A percentile compares a stretch with the other conserved stretches of the same genome.
Conservation (phyloP, 805 yeast genomes). For the Saturnispora gosingensis region DNA sequence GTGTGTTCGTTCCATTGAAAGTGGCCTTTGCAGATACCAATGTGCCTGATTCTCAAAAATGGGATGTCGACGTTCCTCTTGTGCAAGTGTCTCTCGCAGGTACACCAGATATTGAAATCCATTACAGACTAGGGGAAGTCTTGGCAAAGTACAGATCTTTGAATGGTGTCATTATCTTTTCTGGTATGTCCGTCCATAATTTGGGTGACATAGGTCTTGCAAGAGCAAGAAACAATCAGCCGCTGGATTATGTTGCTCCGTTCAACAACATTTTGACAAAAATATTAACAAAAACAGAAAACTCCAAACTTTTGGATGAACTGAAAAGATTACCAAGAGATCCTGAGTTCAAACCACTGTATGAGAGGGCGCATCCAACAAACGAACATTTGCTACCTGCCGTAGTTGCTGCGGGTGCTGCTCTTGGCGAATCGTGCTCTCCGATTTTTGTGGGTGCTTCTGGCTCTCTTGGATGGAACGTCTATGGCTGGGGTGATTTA, state of each 20-base stretch:
- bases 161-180: constrained; percentile 47
- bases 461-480: constrained; percentile 60
- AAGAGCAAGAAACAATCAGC: constrained; percentile 4
- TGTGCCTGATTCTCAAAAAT: constrained; percentile 27
- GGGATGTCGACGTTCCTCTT: constrained; percentile 39
- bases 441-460: constrained; percentile 38
- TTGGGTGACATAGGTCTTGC: constrained; percentile 42
- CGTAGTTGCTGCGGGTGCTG: constrained; percentile 51
- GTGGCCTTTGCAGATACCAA: constrained; percentile 48
- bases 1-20: constrained; percentile 73
- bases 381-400: constrained; percentile 66
- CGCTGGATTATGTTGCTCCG: constrained; percentile 40
- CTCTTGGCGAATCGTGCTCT: constrained; percentile 33
- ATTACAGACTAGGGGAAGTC: constrained; percentile 46
- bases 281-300: constrained; percentile 27
- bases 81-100: constrained; percentile 43
- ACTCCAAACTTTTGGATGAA: constrained; percentile 26
- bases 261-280: constrained; percentile 41
- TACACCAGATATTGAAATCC: constrained; percentile 33
- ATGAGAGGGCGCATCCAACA: constrained; percentile 57
- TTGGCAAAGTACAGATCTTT: constrained; percentile 42
- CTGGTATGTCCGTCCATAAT: constrained; percentile 80
- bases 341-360: constrained; percentile 26
- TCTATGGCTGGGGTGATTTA: constrained; percentile 37
- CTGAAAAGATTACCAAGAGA: constrained; percentile 29